Conservation (phyloP, 306 rosid species). For the Ormosia emarginata region DNA sequence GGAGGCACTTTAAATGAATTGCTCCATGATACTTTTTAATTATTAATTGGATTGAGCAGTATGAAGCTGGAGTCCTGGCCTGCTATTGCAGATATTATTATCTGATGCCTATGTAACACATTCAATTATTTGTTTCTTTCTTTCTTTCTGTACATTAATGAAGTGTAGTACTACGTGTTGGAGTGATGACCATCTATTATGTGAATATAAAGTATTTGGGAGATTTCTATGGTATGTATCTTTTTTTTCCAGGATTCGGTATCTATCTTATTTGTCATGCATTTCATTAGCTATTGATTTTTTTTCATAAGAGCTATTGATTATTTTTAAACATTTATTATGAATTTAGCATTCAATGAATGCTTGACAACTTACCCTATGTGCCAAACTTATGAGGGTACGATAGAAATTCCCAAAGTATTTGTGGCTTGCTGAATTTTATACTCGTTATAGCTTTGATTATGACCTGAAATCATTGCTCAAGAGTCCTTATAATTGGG, state of each 20-base stretch:
- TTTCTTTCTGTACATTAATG: not conserved
- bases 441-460: not conserved
- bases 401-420: not conserved
- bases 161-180: not conserved
- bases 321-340: too few species aligned
- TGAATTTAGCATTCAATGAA: too few species aligned
- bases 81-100: slow-evolving; percentile 10
- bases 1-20: not conserved
- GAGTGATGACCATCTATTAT: not conserved
- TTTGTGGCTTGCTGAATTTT: not conserved
- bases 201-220: not conserved
- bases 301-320: too few species aligned
- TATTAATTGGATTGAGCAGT: not conserved
- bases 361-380: too few species aligned
- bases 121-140: not conserved
- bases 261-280: too few species aligned
- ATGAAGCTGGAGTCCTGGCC: not conserved
- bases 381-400: too few species aligned
- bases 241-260: too few species aligned
- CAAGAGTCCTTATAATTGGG: not conserved
- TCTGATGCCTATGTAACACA: not conserved
- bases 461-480: not conserved
- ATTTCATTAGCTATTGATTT: too few species aligned
- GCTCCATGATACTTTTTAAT: not conserved
- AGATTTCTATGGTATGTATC: too few species aligned